phyloP scores from a whole-genome alignment of 192 early-diverging fungal genomes.

The Backusella parvicylindrica region DNA sequence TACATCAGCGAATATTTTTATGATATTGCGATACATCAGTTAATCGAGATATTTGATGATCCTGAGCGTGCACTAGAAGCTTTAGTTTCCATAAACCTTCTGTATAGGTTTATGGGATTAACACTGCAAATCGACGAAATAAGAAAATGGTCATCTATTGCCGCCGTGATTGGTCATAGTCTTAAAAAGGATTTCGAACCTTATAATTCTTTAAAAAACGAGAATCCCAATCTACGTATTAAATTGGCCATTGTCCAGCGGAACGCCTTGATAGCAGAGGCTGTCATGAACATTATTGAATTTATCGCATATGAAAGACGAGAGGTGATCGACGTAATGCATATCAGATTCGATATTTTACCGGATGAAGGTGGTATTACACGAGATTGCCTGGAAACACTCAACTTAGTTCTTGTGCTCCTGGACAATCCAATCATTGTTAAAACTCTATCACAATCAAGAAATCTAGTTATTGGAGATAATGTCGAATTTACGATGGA shows the following conservation, averaged over 20 bases:
- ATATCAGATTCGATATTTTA: not conserved
- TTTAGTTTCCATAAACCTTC: not conserved
- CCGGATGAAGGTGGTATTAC: not conserved
- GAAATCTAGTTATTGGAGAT: not conserved
- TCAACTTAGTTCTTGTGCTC: not conserved
- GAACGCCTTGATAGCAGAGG: not conserved
- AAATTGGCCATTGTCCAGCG: not conserved
- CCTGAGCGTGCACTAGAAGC: not conserved
- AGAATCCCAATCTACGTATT: not conserved
- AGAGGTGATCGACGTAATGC: not conserved
- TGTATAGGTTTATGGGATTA: not conserved
- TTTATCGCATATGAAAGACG: not conserved
- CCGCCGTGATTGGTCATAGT: not conserved
- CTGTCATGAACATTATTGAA: not conserved
- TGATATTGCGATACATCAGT: not conserved
- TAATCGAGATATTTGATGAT: slow-evolving; percentile 9
- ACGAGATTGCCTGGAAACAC: not conserved
- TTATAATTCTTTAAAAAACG: not conserved
- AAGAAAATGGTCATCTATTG: not conserved
- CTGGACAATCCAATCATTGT: not conserved
- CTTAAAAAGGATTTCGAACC: not conserved
- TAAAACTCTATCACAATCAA: not conserved
- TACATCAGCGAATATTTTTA: slow-evolving; percentile 9
- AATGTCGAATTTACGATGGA: not conserved
- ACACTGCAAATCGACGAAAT: not conserved